These are phyloP conservation scores for rapeseed (Brassica napus) DNA, from an alignment of 345 rosid genomes.

Conservation along the genomic window Da-Ae NC_063445.1:44819501-44820000, in stretches of 20 bases:
- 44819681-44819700: constrained; percentile 18
- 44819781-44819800: constrained; percentile 35
- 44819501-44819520: constrained; percentile 13
- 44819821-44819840: constrained; percentile 27
- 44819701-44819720: constrained; percentile 38
- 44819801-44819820: constrained; percentile 51
- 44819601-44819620: neutral
- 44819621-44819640: constrained; percentile 3
- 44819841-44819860: constrained; percentile 38
- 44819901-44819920: neutral
- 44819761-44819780: constrained; percentile 3
- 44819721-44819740: constrained; percentile 41
- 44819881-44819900: constrained; percentile 15
- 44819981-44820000: neutral
- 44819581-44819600: constrained; percentile 37
- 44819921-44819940: constrained; percentile 4
- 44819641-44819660: neutral
- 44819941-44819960: neutral
- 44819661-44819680: constrained; percentile 1
- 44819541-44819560: constrained; percentile 28
- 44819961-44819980: neutral
- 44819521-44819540: constrained; percentile 31
- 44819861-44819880: constrained; percentile 35
- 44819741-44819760: neutral
- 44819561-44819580: constrained; percentile 39